These are phyloP conservation scores for Haemoproteus tartakovskyi DNA, from an alignment of 169 alveolate genomes.

Conservation along the genomic window DNA sequence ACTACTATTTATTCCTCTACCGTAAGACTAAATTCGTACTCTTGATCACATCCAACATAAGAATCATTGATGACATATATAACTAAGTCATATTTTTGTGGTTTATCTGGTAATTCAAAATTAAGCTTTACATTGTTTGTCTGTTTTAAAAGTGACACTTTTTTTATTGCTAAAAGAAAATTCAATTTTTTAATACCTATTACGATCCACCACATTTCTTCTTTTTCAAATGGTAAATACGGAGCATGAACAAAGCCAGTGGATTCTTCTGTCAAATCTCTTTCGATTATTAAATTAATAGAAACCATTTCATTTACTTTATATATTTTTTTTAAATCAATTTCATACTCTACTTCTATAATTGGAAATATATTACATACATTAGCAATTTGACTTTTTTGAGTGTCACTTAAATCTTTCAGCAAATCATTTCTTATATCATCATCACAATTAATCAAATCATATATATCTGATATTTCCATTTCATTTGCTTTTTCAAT, in stretches of 20 bases:
- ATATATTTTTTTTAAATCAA: constrained; percentile 65
- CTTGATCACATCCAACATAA: constrained; percentile 84
- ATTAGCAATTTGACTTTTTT: constrained; percentile 83
- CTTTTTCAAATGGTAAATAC: constrained; percentile 94
- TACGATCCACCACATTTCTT: constrained; percentile 99
- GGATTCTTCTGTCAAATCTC: constrained; percentile 74
- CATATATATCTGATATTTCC: constrained; percentile 89
- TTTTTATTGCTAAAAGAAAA: constrained; percentile 85
- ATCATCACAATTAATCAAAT: constrained; percentile 95
- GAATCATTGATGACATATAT: constrained; percentile 82
- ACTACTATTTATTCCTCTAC: constrained; percentile 5
- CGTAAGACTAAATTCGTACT: constrained; percentile 54
- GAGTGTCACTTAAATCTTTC: constrained; percentile 74
- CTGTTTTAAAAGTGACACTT: constrained; percentile 76
- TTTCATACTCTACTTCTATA: constrained; percentile 76
- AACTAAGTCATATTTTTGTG: constrained; percentile 78
- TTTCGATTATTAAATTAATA: constrained; percentile 60
- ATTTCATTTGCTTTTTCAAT: constrained; percentile 82
- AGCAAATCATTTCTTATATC: constrained; percentile 87
- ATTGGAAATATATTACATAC: constrained; percentile 89
- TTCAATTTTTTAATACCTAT: constrained; percentile 89
- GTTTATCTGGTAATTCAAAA: constrained; percentile 81
- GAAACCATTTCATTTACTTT: constrained; percentile 61
- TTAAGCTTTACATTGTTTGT: constrained; percentile 69
- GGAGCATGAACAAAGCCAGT: constrained; percentile 89